phyloP scores from a whole-genome alignment of 2,329 filamentous ascomycete species.

The Coniochaeta sp. region DNA sequence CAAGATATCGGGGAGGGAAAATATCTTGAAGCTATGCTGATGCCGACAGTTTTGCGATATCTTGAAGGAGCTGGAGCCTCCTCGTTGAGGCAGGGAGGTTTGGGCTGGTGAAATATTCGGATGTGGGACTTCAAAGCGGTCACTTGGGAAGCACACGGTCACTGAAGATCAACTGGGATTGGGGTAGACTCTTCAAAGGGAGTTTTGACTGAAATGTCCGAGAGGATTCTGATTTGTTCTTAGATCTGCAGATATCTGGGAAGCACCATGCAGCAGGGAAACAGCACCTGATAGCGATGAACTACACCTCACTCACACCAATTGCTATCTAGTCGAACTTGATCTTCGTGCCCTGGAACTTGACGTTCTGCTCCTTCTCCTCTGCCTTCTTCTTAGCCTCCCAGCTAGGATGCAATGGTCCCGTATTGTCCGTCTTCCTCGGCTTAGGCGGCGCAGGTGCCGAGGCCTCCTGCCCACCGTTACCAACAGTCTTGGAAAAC shows the following conservation, averaged over 20 bases:
- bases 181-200: not conserved
- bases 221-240: not conserved
- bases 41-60: too few species aligned
- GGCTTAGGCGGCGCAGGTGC: conserved; percentile 6
- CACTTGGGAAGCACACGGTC: not conserved
- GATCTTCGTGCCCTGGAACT: conserved; percentile 51
- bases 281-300: not conserved
- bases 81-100: not conserved
- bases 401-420: conserved; percentile 57
- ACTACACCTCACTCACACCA: not conserved
- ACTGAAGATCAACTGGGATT: not conserved
- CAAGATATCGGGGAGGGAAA: too few species aligned
- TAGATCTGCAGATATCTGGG: not conserved
- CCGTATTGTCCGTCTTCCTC: conserved; percentile 21
- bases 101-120: not conserved
- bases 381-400: conserved; percentile 56
- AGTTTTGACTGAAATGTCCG: not conserved
- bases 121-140: not conserved
- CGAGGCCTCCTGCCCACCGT: conserved; percentile 5
- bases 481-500: conserved; percentile 9
- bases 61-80: too few species aligned
- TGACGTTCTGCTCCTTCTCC: conserved; percentile 42
- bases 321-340: conserved; percentile 43
- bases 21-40: too few species aligned
- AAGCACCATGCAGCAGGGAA: not conserved